Base-by-base conservation (phyloP, 306 rosid genomes). In the Fragaria nilgerrensis region DNA sequence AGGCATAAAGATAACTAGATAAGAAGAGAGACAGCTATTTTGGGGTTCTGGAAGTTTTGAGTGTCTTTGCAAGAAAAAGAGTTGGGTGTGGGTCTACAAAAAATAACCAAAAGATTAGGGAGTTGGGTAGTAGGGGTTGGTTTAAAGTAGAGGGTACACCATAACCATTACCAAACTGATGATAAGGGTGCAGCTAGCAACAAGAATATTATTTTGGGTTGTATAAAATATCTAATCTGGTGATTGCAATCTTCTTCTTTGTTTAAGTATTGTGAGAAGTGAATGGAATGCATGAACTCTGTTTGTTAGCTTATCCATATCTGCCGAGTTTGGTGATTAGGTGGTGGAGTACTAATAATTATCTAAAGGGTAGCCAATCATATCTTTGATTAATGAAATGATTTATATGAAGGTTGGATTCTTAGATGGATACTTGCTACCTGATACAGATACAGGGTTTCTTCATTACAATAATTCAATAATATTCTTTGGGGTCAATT, bases 1-100 rank as follows among this genome's bases (percentile, higher is more conserved):
- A 27, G 80, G 68, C 55, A 81, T 59, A 66, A 78, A 78, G 78
- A 68, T 27, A 27, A 27, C 29, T 27, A 27, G 29, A 27, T 43
- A 49, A 71, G 56, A 77, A 63, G 20, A 68, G 20, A 5, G 64
- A 17, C 68, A 22, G 23, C 2, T 64, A n/a, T 75, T 74, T 74
- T 49, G 79, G 63, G 86, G 72, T 81, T 76, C 74, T 68, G 29
- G 80, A 72, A 25, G 78, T 50, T 69, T 68, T 83, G 75, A 78
- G 73, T 71, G 73, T 68, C 74, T 64, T 8, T 59, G 85, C 52
- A 44, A 70, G 80, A 49, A 7, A 65, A 62, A 65, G 36, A 72
- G 80, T 56, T 83, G 78, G 87, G 84, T 77, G 96, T 77, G 96
- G 91, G 85, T 82, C 87, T 80, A 48, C 55, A 15, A 47, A 3